Base-by-base conservation (phyloP, 176 grass and related monocot species). In the Microstegium vimineum region DNA sequence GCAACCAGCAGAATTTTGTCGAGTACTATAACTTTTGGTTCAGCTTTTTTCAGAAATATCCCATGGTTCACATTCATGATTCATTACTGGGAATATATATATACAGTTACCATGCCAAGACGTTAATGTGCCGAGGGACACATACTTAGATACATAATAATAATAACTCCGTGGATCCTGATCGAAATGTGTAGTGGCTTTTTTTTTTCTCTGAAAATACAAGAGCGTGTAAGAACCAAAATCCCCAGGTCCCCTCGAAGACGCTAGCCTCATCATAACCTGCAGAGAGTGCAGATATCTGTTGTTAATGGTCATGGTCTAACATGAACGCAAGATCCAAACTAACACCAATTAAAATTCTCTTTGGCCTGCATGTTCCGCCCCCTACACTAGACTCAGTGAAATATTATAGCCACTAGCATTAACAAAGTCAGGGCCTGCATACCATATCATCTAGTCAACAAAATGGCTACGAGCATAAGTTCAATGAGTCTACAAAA, bases 221-320 rank as follows among this genome's bases (percentile, higher is more conserved):
- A 42, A 25, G 12, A 28, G 42, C 0, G 0, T 51, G 23, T 26
- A 9, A 30, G 59, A 46, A 12, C 27, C n/a, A n/a, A 15, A 23
- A 46, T 5, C 62, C 61, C 25, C 30, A 17, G 5, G 27, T 66
- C 69, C 18, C 3, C 3, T 65, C 10, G 3, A 65, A 64, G 54
- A 77, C 3, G 13, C 8, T 11, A 16, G 11, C 28, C 74, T 78
- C 51, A 33, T 83, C 73, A 87, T 40, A 87, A 75, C 82, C 87
- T 59, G 82, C 77, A 69, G 5, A 69, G 40, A 51, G 47, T 51
- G 1, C 47, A 51, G 0, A 51, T 20, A 51, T 7, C 0, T 51
- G 47, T 51, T 51, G 47, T 51, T 51, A 51, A 51, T 51, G 47
- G 0, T 2, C 46, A 51, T 6, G 46, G 46, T 51, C 16, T 51